Evolutionary conservation across 1,284 basidiomycete genomes (phyloP).

Genomic region (Gomphus bonarii): DNA sequence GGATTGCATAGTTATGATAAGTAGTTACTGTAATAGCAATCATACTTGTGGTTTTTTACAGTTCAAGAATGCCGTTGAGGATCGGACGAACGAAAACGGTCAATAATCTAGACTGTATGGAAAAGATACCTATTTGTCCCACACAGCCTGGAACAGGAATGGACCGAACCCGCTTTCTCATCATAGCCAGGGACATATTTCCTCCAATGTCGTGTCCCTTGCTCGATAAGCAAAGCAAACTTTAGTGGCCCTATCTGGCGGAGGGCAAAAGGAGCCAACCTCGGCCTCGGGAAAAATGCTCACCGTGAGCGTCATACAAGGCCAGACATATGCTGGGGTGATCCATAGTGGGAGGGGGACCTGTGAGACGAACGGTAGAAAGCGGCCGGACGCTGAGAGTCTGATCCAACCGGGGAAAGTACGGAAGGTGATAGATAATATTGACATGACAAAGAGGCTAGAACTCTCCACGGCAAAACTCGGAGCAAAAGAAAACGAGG

Average conservation of each 20-base stretch:
- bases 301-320: neutral
- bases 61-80: slow-evolving; percentile 39
- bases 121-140: neutral
- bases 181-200: slow-evolving; percentile 46
- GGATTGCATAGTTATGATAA: slow-evolving; percentile 31
- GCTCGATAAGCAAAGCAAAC: slow-evolving; percentile 46
- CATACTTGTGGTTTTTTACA: slow-evolving; percentile 20
- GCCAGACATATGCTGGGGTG: neutral
- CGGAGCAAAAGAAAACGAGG: neutral
- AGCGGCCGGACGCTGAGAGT: neutral
- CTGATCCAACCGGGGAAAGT: neutral
- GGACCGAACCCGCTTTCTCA: slow-evolving; percentile 29
- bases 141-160: neutral
- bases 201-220: slow-evolving; percentile 33
- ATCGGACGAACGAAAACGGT: slow-evolving; percentile 39
- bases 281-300: neutral
- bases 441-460: neutral
- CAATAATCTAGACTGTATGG: slow-evolving; percentile 27
- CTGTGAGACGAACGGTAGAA: neutral
- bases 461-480: neutral
- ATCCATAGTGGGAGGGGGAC: too few species aligned
- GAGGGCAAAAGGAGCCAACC: slow-evolving; percentile 13
- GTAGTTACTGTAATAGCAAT: neutral
- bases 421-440: neutral
- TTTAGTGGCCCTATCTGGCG: slow-evolving; percentile 41